Conservation (phyloP, 495 filamentous ascomycete species). For the Aspergillus affinis region DNA sequence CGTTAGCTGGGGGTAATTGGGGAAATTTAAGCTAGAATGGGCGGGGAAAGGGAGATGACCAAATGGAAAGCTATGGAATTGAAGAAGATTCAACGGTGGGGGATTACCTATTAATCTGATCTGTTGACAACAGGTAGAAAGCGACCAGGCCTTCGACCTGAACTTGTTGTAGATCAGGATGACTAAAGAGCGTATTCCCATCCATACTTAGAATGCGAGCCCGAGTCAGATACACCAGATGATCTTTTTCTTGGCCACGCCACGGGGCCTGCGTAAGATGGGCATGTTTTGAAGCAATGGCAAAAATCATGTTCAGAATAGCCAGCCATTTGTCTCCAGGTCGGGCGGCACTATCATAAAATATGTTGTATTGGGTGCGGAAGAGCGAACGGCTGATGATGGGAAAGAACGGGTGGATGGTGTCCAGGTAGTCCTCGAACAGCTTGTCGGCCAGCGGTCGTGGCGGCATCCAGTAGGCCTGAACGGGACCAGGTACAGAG, state of each 20-base stretch:
- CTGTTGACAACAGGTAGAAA: constrained; percentile 61
- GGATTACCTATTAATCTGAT: constrained; percentile 62
- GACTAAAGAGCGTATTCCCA: constrained; percentile 51
- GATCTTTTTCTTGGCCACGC: constrained; percentile 51
- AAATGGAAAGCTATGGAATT: background rate
- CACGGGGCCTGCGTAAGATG: constrained; percentile 53
- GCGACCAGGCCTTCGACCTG: constrained; percentile 59
- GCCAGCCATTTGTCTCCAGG: constrained; percentile 58
- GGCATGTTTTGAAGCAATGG: constrained; percentile 59
- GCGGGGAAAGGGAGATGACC: too few relatives aligned
- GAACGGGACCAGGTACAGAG: constrained; percentile 45
- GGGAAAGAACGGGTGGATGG: constrained; percentile 61
- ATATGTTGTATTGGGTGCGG: constrained; percentile 43
- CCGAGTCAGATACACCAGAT: constrained; percentile 60
- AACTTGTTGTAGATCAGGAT: constrained; percentile 62
- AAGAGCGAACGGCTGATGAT: constrained; percentile 55
- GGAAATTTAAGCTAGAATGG: too few relatives aligned
- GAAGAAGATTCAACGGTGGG: background rate
- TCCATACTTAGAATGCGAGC: constrained; percentile 60
- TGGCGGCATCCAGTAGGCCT: constrained; percentile 56
- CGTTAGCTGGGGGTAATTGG: too few relatives aligned
- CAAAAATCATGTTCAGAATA: constrained; percentile 66
- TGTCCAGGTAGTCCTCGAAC: constrained; percentile 56
- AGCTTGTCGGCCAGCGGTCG: constrained; percentile 52
- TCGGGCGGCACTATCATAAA: constrained; percentile 40